Percentiles rank a stretch among this genome's conserved stretches.
These are phyloP conservation scores for Fusarium acutatum DNA, from an alignment of 2,329 filamentous ascomycete species.

Conservation along the genomic window DNA sequence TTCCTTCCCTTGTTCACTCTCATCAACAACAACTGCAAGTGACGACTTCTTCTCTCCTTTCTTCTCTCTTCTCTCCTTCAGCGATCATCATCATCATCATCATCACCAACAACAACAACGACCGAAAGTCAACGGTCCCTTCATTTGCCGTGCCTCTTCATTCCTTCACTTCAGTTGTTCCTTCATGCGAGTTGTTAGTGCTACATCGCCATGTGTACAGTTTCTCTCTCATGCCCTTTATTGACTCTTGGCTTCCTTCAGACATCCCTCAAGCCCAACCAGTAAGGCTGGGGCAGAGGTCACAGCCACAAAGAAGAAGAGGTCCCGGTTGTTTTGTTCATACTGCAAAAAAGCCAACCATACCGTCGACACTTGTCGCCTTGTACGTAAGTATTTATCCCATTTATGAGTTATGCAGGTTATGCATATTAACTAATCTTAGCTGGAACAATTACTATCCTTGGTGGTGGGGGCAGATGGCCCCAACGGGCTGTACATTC, in stretches of 20 bases:
- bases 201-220: not conserved
- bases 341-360: not conserved
- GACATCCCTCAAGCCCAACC: not conserved
- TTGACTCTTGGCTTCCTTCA: not conserved
- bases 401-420: not conserved
- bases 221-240: not conserved
- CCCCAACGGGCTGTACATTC: accelerated
- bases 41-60: not conserved
- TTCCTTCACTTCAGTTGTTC: not conserved
- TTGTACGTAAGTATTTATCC: not conserved
- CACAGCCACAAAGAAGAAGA: not conserved
- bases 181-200: not conserved
- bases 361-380: accelerated
- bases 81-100: not conserved
- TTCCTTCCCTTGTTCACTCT: not conserved
- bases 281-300: no score
- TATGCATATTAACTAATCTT: not conserved
- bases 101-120: not conserved
- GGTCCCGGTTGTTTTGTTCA: accelerated
- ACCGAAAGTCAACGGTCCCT: not conserved
- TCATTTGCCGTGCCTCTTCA: not conserved
- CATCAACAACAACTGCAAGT: not conserved
- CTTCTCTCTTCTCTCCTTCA: not conserved
- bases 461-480: not conserved
- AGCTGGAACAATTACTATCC: accelerated